phyloP scores from a whole-genome alignment of 2,329 filamentous ascomycete genomes.

The Neofusicoccum laricinum region DNA sequence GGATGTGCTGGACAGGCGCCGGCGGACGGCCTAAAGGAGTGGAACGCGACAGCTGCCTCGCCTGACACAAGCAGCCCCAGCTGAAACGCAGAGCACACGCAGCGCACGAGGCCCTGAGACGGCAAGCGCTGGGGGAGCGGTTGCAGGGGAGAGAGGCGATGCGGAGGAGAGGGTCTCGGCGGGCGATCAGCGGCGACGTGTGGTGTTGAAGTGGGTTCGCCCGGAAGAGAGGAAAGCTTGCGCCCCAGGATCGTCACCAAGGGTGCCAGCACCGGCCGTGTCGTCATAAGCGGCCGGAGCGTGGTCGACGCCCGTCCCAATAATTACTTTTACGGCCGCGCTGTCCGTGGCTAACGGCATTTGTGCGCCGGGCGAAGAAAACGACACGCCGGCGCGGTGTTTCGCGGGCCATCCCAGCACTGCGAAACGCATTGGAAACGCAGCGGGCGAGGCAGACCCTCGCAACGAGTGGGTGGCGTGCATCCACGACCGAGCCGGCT shows the following conservation, averaged over 20 bases:
- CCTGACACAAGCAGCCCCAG: constrained; percentile 4
- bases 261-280: constrained; percentile 7
- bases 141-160: neutral
- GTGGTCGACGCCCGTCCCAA: constrained; percentile 1
- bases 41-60: constrained; percentile 2
- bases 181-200: constrained; percentile 13
- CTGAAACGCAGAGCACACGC: constrained; percentile 8
- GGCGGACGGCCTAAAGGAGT: constrained; percentile 4
- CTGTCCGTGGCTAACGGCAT: constrained; percentile 1
- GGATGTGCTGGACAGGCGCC: constrained; percentile 12
- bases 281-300: constrained; percentile 10
- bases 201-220: constrained; percentile 14
- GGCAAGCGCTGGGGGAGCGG: neutral
- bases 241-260: constrained; percentile 10
- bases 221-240: neutral
- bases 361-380: constrained; percentile 1
- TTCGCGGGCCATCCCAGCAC: neutral
- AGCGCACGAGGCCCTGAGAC: neutral
- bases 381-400: neutral
- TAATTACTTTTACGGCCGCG: neutral
- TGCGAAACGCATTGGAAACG: constrained; percentile 2
- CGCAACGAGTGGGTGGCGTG: neutral
- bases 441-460: neutral
- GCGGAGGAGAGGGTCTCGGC: constrained; percentile 12
- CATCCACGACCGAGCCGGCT: neutral